Conservation (phyloP, 2,329 filamentous ascomycete genomes). For the Bipolaris zeicola region DNA sequence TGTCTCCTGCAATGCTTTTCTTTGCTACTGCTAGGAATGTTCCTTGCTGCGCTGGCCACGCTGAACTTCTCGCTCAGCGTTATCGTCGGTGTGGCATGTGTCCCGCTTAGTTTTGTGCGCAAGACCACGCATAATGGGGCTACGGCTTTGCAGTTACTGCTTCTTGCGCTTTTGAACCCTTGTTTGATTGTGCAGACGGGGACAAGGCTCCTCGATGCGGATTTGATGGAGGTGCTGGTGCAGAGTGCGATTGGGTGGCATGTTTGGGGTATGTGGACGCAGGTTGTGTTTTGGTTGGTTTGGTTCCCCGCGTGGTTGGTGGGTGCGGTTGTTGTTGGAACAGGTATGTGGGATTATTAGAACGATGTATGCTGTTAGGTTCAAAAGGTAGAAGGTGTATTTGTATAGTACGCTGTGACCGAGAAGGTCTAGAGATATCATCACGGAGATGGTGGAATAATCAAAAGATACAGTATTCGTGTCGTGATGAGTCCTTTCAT, state of each 20-base stretch:
- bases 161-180: conserved; percentile 43
- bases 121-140: conserved; percentile 10
- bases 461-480: neutral
- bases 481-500: conserved; percentile 21
- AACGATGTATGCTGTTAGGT: neutral
- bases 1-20: conserved; percentile 87
- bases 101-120: conserved; percentile 77
- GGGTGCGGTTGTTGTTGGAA: conserved; percentile 49
- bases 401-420: neutral
- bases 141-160: conserved; percentile 16
- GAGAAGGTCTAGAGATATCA: neutral
- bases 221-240: conserved; percentile 63
- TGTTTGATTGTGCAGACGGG: conserved; percentile 39
- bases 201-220: conserved; percentile 33
- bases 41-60: conserved; percentile 88
- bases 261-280: conserved; percentile 87
- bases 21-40: conserved; percentile 88
- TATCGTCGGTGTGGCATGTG: conserved; percentile 77
- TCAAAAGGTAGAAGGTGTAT: neutral
- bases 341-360: conserved; percentile 25
- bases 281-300: conserved; percentile 88
- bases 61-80: conserved; percentile 94
- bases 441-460: neutral
- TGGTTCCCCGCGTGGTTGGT: conserved; percentile 94
- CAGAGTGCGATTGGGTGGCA: conserved; percentile 86